Percentiles rank a stretch among this genome's conserved stretches.
phyloP scores from a whole-genome alignment of 1,284 basidiomycete species.

The Salmacisia buchloeana region DNA sequence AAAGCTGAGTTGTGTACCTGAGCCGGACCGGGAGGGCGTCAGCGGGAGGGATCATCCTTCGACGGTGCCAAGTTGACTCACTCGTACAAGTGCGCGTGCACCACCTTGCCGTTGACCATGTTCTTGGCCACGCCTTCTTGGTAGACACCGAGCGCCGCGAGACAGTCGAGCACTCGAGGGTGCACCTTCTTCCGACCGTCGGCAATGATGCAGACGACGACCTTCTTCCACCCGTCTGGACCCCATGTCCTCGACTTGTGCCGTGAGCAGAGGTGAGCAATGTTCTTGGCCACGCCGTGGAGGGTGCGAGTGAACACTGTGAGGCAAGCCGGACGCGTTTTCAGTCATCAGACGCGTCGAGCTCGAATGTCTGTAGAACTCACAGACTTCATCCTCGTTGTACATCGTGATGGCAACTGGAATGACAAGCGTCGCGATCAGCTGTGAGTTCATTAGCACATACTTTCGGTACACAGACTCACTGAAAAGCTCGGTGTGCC shows the following conservation, averaged over 20 bases:
- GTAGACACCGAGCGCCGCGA: conserved; percentile 57
- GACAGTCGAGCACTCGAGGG: conserved; percentile 85
- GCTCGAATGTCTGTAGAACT: background rate
- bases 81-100: conserved; percentile 91
- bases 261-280: conserved; percentile 66
- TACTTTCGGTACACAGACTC: background rate
- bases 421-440: background rate
- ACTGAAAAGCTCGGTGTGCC: conserved; percentile 78
- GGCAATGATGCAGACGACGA: conserved; percentile 65
- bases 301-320: conserved; percentile 80
- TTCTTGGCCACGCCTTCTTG: conserved; percentile 78
- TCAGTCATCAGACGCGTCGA: background rate
- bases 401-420: conserved; percentile 70
- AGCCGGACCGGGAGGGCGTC: too few species aligned
- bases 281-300: conserved; percentile 79
- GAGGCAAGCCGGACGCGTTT: background rate
- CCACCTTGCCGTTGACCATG: conserved; percentile 75
- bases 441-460: background rate
- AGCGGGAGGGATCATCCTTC: background rate
- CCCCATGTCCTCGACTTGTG: conserved; percentile 96
- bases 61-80: background rate
- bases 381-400: conserved; percentile 78
- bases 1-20: conserved; percentile 79
- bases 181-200: conserved; percentile 89
- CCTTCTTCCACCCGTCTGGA: conserved; percentile 90